Base-by-base conservation (phyloP, 805 yeast genomes). In the Barnettozyma vustinii region DNA sequence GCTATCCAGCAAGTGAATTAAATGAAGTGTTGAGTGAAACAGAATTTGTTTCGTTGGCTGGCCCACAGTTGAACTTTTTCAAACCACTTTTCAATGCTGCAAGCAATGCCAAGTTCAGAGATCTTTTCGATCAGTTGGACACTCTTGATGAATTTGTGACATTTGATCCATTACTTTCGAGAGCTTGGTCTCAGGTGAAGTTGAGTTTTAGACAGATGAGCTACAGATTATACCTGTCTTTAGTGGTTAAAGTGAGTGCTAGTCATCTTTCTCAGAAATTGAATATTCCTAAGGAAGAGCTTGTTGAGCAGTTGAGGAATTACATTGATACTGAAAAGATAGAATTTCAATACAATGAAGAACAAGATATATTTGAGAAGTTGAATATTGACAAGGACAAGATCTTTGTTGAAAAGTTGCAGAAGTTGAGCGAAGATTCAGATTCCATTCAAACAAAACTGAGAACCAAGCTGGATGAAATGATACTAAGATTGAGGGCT, bases 171-270 rank as follows among this genome's bases (percentile, higher is more conserved):
- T 62, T 68, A 45, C 39, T 65, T 26, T 36, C 42, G 1, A 52
- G 47, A 20, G 55, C 56, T 5, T 68, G 66, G 59, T 25, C 46
- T 4, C 52, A 50, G 19, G 52, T 68, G 25, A 51, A 50, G 41
- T 51, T 56, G n/a, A 50, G 56, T 3, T 45, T 70, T 20, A 56
- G 69, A 48, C 56, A 59, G 37, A 67, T 64, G 50, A 56, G 61
- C 2, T 64, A 64, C 45, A 41, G 60, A 4, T 54, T 62, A 4
- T 73, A 70, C 44, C 53, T 73, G 2, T 66, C 72, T 0, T 45
- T 68, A 15, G 50, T 50, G 55, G 65, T 53, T 36, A 51, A 53
- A 36, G 53, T 54, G 2, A 44, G 50, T 15, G 48, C 53, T 3
- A 44, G 40, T 2, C 62, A 61, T 45, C 36, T 60, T 16, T 51